These are phyloP conservation scores for Globisporangium apiculatum DNA, from an alignment of 352 stramenopile genomes.

Conservation along the genomic window DNA sequence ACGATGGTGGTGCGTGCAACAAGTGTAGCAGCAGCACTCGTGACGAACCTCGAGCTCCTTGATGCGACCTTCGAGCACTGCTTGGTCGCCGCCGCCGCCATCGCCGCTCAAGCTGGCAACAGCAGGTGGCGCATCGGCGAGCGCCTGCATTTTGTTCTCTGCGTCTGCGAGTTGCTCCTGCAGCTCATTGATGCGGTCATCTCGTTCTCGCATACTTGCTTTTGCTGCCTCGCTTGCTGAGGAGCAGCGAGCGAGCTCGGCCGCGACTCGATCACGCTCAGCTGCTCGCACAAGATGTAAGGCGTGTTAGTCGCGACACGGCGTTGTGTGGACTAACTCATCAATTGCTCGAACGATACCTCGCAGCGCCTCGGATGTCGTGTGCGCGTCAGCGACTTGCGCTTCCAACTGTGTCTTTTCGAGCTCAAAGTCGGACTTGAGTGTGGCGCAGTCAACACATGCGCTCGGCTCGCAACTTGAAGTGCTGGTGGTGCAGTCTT, in stretches of 20 bases:
- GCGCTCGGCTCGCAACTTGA: neutral
- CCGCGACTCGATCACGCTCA: conserved; percentile 20
- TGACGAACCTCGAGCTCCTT: conserved; percentile 58
- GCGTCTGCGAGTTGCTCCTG: conserved; percentile 19
- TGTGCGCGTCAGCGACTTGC: conserved; percentile 8
- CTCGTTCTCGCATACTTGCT: conserved; percentile 20
- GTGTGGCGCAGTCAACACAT: conserved; percentile 1
- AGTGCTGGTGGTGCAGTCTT: neutral
- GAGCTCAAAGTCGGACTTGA: conserved; percentile 3
- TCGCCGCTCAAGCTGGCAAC: conserved; percentile 11
- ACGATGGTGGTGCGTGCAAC: neutral
- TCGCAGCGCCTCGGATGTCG: conserved; percentile 7
- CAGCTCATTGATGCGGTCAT: conserved; percentile 32
- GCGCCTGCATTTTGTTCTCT: conserved; percentile 14
- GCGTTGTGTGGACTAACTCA: no score
- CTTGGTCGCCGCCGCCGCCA: conserved; percentile 11
- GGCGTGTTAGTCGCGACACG: neutral
- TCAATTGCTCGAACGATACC: conserved; percentile 1
- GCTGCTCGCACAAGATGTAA: conserved; percentile 11
- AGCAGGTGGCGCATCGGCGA: conserved; percentile 4
- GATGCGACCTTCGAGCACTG: conserved; percentile 26
- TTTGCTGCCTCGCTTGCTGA: conserved; percentile 5
- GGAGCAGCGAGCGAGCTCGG: conserved; percentile 12
- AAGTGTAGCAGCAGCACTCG: neutral
- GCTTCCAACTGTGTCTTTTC: conserved; percentile 4